phyloP scores from a whole-genome alignment of 352 stramenopile genomes.

The Phytopythium kandeliae region DNA sequence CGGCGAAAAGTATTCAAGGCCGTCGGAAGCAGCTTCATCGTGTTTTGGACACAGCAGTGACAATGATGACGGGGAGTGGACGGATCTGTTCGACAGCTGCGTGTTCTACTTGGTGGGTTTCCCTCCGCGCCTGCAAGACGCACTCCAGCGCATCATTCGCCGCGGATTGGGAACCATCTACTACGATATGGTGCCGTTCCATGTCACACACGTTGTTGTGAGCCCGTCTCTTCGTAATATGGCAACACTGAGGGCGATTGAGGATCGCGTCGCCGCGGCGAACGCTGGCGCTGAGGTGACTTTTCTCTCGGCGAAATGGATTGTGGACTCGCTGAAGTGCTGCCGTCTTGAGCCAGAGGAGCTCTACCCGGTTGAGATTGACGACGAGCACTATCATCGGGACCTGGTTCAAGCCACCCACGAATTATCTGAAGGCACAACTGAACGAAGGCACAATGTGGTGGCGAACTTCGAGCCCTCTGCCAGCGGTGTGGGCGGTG shows the following conservation, averaged over 20 bases:
- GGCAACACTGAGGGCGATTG: slow-evolving; percentile 22
- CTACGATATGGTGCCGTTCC: slow-evolving; percentile 38
- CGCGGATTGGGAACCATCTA: slow-evolving; percentile 70
- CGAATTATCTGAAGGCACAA: not conserved
- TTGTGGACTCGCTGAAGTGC: slow-evolving; percentile 58
- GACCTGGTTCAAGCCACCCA: not conserved
- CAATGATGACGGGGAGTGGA: slow-evolving; percentile 20
- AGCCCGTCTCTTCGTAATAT: slow-evolving; percentile 40
- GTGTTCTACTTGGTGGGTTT: slow-evolving; percentile 60
- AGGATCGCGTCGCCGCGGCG: slow-evolving; percentile 18
- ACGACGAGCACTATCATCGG: slow-evolving; percentile 15
- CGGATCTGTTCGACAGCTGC: slow-evolving; percentile 65
- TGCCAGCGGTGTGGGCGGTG: not conserved
- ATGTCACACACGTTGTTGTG: slow-evolving; percentile 69
- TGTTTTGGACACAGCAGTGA: slow-evolving; percentile 6
- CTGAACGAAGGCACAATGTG: not conserved
- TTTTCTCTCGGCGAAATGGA: slow-evolving; percentile 59
- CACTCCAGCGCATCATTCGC: slow-evolving; percentile 48
- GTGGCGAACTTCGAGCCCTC: not conserved
- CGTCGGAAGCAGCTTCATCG: not conserved
- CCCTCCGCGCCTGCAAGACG: slow-evolving; percentile 20
- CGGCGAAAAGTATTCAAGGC: not conserved
- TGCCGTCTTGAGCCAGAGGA: slow-evolving; percentile 46
- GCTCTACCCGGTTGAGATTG: slow-evolving; percentile 59
- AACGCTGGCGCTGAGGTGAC: slow-evolving; percentile 26